Conservation (phyloP, 1,139 yeast species). For the Pichia sp. region DNA sequence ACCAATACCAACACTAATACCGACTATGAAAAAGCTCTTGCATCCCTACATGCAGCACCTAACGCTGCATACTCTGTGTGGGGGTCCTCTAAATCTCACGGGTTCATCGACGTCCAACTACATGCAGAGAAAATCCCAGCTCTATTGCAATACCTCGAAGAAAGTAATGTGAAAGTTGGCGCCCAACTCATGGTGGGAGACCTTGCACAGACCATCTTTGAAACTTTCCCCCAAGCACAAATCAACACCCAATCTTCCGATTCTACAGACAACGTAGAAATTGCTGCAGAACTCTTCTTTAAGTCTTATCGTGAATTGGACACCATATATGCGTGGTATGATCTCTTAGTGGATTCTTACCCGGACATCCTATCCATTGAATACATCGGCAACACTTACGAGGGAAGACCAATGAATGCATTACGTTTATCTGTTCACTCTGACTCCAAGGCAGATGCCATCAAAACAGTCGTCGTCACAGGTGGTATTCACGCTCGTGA, state of each 20-base stretch:
- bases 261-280: slow-evolving; percentile 12
- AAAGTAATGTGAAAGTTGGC: slow-evolving; percentile 18
- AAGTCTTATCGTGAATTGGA: slow-evolving; percentile 62
- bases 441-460: slow-evolving; percentile 28
- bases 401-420: slow-evolving; percentile 63
- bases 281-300: slow-evolving; percentile 40
- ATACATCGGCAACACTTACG: slow-evolving; percentile 66
- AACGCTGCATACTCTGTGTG: no score
- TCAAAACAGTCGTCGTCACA: slow-evolving; percentile 67
- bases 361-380: slow-evolving; percentile 56
- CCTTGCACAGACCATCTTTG: slow-evolving; percentile 47
- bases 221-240: slow-evolving; percentile 40
- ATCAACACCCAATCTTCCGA: not conserved
- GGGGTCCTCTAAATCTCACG: slow-evolving; percentile 29
- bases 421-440: slow-evolving; percentile 50
- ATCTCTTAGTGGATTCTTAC: slow-evolving; percentile 45
- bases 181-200: slow-evolving; percentile 43
- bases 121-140: slow-evolving; percentile 19
- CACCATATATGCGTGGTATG: slow-evolving; percentile 68
- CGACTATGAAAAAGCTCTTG: slow-evolving; percentile 26
- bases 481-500: slow-evolving; percentile 90
- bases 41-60: no score
- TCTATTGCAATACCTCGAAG: slow-evolving; percentile 2
- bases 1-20: no score
- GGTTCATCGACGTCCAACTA: slow-evolving; percentile 35